These are phyloP conservation scores for Moesziomyces antarcticus DNA, from an alignment of 1,284 basidiomycete species.

Conservation along the genomic window DNA sequence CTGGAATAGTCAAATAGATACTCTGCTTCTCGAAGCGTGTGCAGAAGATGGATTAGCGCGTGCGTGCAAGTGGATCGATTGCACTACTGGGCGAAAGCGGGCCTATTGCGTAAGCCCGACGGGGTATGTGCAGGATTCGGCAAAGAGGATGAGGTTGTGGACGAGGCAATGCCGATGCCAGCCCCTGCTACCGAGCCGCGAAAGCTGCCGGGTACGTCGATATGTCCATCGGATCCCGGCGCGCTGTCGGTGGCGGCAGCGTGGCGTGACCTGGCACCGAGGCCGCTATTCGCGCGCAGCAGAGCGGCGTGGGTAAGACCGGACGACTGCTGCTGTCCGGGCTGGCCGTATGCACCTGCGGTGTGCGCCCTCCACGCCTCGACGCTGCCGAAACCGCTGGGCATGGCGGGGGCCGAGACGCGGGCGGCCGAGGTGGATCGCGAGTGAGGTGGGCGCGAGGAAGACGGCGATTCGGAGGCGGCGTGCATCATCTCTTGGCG, in stretches of 20 bases:
- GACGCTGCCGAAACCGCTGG: conserved; percentile 33
- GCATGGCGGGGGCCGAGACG: conserved; percentile 4
- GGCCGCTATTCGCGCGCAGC: conserved; percentile 25
- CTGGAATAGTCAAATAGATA: background rate
- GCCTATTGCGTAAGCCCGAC: conserved; percentile 22
- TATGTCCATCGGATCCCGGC: conserved; percentile 24
- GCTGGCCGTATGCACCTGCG: conserved; percentile 26
- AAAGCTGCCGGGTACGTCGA: conserved; percentile 37
- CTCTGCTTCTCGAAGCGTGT: background rate
- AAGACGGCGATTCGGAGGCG: conserved; percentile 2
- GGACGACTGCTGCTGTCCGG: conserved; percentile 20
- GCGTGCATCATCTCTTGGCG: conserved; percentile 39
- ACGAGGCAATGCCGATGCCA: conserved; percentile 22
- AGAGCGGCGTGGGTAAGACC: conserved; percentile 27
- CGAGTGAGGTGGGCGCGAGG: conserved; percentile 9
- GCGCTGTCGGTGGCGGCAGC: conserved; percentile 19
- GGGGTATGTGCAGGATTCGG: conserved; percentile 7
- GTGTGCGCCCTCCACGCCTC: conserved; percentile 48
- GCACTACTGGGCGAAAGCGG: conserved; percentile 16
- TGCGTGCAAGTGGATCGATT: background rate
- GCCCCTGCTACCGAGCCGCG: conserved; percentile 33
- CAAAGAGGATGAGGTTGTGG: conserved; percentile 12
- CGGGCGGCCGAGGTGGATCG: conserved; percentile 9
- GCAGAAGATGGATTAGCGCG: background rate
- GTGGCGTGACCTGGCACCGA: background rate